These are phyloP conservation scores for Solanum clarkiae DNA, from an alignment of 257 asterid species.

Conservation along the genomic window DNA sequence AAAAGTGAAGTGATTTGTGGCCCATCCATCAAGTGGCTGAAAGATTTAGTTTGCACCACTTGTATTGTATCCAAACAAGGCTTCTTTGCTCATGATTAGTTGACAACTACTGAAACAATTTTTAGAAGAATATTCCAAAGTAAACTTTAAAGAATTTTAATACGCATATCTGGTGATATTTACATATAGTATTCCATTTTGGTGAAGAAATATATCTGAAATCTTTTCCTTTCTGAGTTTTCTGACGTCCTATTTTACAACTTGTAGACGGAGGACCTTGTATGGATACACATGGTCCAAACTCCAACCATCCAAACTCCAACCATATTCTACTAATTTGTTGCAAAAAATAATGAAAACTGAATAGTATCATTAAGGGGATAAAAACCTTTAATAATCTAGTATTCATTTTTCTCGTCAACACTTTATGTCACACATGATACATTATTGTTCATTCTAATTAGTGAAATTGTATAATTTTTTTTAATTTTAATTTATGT, in stretches of 20 bases:
- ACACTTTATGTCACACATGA: not conserved
- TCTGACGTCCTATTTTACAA: not conserved
- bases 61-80: not conserved
- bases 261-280: not conserved
- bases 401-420: not conserved
- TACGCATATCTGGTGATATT: not conserved
- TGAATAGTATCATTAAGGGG: not conserved
- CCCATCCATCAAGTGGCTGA: not conserved
- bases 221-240: not conserved
- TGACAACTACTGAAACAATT: not conserved
- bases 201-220: not conserved
- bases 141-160: not conserved
- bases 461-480: not conserved
- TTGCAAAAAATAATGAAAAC: not conserved
- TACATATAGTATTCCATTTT: not conserved
- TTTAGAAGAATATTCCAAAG: not conserved
- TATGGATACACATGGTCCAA: not conserved
- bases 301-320: not conserved
- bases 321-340: not conserved
- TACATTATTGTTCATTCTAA: not conserved
- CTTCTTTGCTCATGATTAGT: not conserved
- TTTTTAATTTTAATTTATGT: not conserved
- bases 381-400: not conserved
- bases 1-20: not conserved
- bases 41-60: not conserved